A percentile compares a stretch with the other conserved stretches of the same genome.
Conservation (phyloP, 2,329 filamentous ascomycete species). For the Drechslerella dactyloides region DNA sequence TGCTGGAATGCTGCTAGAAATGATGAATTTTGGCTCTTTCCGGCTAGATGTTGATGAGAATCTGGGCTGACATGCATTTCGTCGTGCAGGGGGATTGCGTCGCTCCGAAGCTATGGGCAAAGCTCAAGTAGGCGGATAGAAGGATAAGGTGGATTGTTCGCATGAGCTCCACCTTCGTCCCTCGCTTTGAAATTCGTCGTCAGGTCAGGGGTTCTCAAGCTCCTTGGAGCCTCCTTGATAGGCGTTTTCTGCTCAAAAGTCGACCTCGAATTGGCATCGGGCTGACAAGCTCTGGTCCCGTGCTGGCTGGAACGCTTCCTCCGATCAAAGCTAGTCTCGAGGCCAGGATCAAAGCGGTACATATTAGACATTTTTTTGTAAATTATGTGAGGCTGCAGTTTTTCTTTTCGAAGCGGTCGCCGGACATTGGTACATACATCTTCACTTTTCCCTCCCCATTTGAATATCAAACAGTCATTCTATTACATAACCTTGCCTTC, state of each 20-base stretch:
- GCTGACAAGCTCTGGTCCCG: slow-evolving; percentile 1
- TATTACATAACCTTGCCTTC: slow-evolving; percentile 8
- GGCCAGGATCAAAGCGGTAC: no score
- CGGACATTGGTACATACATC: slow-evolving; percentile 37
- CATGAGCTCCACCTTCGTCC: neutral
- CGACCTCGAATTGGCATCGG: slow-evolving; percentile 27
- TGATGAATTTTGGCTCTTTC: neutral
- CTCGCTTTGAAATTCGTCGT: neutral
- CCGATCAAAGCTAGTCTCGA: no score
- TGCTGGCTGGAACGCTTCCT: slow-evolving; percentile 2
- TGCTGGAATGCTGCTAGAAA: slow-evolving; percentile 17
- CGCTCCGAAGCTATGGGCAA: slow-evolving; percentile 91
- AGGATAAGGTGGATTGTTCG: slow-evolving; percentile 2
- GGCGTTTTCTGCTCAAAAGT: slow-evolving; percentile 15
- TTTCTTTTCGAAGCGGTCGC: slow-evolving; percentile 27
- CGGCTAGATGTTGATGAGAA: slow-evolving; percentile 8
- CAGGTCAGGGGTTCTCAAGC: slow-evolving; percentile 1
- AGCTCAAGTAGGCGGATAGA: slow-evolving; percentile 73
- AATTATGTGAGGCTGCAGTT: slow-evolving; percentile 30
- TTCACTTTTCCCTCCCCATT: neutral
- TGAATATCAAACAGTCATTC: slow-evolving; percentile 22
- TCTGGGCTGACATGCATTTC: slow-evolving; percentile 11
- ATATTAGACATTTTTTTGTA: slow-evolving; percentile 23
- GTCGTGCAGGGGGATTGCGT: slow-evolving; percentile 69
- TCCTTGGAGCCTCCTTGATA: slow-evolving; percentile 4